Conservation (phyloP, 352 stramenopile species). For the Phytophthora boehmeriae region DNA sequence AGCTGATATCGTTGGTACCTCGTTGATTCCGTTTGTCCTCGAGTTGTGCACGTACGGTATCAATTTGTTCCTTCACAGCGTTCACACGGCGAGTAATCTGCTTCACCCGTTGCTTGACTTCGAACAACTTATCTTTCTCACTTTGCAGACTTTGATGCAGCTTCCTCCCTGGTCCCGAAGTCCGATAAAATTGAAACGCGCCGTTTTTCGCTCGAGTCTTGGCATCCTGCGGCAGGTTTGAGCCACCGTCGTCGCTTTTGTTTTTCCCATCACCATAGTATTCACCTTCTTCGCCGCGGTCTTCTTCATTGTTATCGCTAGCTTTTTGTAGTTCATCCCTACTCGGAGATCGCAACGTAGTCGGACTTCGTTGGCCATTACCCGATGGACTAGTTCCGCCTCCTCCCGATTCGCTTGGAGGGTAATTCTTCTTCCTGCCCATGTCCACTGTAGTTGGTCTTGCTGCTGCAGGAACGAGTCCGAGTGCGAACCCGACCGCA, state of each 20-base stretch:
- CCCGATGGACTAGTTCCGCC: constrained; percentile 7
- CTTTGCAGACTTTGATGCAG: constrained; percentile 61
- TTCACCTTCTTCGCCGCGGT: constrained; percentile 30
- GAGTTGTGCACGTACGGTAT: constrained; percentile 59
- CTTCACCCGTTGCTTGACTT: constrained; percentile 74
- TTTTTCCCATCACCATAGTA: constrained; percentile 7
- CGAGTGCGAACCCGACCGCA: constrained; percentile 60
- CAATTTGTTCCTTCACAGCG: constrained; percentile 76
- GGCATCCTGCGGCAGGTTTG: constrained; percentile 18
- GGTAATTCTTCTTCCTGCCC: constrained; percentile 41
- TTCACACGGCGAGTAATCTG: constrained; percentile 81
- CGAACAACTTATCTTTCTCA: constrained; percentile 80
- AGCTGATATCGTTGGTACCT: constrained; percentile 1
- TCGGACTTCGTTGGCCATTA: constrained; percentile 45
- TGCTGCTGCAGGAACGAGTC: constrained; percentile 54
- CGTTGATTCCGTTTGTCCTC: constrained; percentile 67
- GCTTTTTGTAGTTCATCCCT: constrained; percentile 20
- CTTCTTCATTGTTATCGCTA: constrained; percentile 33
- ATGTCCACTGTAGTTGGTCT: constrained; percentile 73
- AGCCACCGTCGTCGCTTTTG: constrained; percentile 1
- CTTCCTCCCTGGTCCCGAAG: constrained; percentile 58
- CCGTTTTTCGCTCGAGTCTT: constrained; percentile 58
- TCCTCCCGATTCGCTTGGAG: constrained; percentile 8
- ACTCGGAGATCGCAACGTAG: constrained; percentile 28
- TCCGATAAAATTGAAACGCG: constrained; percentile 74